Conservation (phyloP, 805 yeast species). For the Kuraishia ogatae region DNA sequence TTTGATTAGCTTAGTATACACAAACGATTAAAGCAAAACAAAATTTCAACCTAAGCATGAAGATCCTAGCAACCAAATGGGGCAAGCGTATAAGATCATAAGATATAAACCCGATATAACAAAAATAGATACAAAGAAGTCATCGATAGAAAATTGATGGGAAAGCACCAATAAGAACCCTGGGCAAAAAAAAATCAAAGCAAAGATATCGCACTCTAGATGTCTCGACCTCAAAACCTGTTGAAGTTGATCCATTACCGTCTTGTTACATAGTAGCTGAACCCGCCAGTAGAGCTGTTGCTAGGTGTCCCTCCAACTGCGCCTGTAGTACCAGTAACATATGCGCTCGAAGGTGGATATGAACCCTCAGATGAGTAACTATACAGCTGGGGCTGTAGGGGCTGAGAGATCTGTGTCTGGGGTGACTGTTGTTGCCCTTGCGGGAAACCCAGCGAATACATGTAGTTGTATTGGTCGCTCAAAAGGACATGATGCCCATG, state of each 20-base stretch:
- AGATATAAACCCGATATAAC: background rate
- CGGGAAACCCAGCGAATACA: background rate
- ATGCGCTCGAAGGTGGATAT: background rate
- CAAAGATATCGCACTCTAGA: background rate
- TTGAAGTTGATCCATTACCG: background rate
- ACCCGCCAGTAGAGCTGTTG: background rate
- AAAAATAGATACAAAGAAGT: background rate
- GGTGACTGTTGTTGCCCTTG: background rate
- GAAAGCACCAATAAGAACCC: background rate
- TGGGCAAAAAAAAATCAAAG: background rate
- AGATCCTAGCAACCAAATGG: background rate
- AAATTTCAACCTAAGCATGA: background rate
- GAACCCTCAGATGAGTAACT: background rate
- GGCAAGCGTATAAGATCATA: background rate
- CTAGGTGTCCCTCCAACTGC: background rate
- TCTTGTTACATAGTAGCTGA: background rate
- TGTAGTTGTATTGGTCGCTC: background rate
- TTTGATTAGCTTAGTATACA: background rate
- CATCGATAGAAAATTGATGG: background rate
- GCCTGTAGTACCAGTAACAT: background rate
- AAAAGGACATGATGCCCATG: background rate
- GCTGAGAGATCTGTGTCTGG: background rate
- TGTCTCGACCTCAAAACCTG: background rate
- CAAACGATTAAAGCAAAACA: background rate
- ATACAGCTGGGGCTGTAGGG: background rate